phyloP scores from a whole-genome alignment of 306 rosid genomes.

The Datisca glomerata region DNA sequence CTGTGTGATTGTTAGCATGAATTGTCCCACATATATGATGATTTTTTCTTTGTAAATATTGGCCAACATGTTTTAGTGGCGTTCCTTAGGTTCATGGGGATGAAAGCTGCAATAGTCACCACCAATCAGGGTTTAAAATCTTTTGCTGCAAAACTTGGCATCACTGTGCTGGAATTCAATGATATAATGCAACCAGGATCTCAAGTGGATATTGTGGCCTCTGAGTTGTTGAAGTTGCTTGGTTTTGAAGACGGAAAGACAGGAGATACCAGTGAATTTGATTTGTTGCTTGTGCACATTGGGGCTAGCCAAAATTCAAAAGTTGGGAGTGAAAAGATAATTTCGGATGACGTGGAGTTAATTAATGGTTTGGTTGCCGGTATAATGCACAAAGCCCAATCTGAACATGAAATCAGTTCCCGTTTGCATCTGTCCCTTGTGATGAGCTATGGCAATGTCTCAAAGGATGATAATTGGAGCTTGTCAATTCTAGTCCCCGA shows the following conservation, averaged over 20 bases:
- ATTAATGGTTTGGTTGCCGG: slow-evolving; percentile 60
- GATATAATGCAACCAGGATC: slow-evolving; percentile 17
- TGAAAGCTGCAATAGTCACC: slow-evolving; percentile 73
- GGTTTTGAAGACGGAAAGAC: slow-evolving; percentile 68
- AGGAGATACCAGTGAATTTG: slow-evolving; percentile 38
- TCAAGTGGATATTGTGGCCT: slow-evolving; percentile 18
- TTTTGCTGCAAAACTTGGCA: slow-evolving; percentile 55
- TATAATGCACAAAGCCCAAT: slow-evolving; percentile 31
- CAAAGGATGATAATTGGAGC: slow-evolving; percentile 25
- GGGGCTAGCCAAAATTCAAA: slow-evolving; percentile 44
- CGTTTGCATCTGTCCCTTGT: slow-evolving; percentile 76
- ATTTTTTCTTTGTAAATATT: not conserved
- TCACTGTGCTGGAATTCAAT: slow-evolving; percentile 29
- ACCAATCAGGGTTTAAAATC: slow-evolving; percentile 48
- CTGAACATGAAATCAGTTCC: slow-evolving; percentile 52
- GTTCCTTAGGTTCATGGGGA: slow-evolving; percentile 78
- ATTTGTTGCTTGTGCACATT: slow-evolving; percentile 62
- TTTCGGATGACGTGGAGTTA: slow-evolving; percentile 32
- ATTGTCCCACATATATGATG: not conserved
- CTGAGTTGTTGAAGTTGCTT: slow-evolving; percentile 55
- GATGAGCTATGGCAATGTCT: slow-evolving; percentile 61
- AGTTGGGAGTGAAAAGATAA: slow-evolving; percentile 21
- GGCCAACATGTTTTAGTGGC: slow-evolving; percentile 13
- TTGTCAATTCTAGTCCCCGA: slow-evolving; percentile 28
- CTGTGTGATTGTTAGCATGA: slow-evolving; percentile 1